Percentiles rank a stretch among this genome's conserved stretches.
These are phyloP conservation scores for Beta vulgaris DNA, from an alignment of 148 eudicot genomes.

Conservation along the genomic window DNA sequence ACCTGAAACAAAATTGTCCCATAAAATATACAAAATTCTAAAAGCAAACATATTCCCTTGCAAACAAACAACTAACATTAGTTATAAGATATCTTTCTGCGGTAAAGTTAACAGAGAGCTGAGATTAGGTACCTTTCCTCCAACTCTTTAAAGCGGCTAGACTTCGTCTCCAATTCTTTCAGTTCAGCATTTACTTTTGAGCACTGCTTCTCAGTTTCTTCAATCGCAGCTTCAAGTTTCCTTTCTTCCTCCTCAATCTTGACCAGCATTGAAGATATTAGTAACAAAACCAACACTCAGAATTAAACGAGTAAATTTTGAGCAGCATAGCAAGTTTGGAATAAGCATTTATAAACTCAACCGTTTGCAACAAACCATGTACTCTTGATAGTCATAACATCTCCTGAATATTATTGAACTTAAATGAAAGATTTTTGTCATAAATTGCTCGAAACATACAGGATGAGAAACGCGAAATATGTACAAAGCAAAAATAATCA, in stretches of 20 bases:
- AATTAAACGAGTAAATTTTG: not conserved
- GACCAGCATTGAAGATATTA: slow-evolving; percentile 25
- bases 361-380: not conserved
- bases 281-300: slow-evolving; percentile 20
- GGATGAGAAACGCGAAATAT: not conserved
- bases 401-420: not conserved
- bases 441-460: not conserved
- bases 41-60: not conserved
- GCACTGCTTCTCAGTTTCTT: slow-evolving; percentile 88
- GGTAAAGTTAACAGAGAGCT: not conserved
- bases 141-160: slow-evolving; percentile 83
- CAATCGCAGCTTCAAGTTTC: slow-evolving; percentile 88
- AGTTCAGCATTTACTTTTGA: slow-evolving; percentile 75
- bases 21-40: slow-evolving; percentile 1
- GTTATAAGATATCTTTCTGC: not conserved
- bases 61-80: not conserved
- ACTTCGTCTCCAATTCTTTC: slow-evolving; percentile 84
- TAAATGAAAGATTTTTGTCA: not conserved
- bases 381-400: not conserved
- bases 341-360: not conserved
- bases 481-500: not conserved
- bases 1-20: slow-evolving; percentile 46
- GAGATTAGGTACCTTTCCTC: slow-evolving; percentile 67
- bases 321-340: not conserved
- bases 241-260: slow-evolving; percentile 96